Conservation (phyloP, 1,139 yeast genomes). For the Scheffersomyces cryptocercus region DNA sequence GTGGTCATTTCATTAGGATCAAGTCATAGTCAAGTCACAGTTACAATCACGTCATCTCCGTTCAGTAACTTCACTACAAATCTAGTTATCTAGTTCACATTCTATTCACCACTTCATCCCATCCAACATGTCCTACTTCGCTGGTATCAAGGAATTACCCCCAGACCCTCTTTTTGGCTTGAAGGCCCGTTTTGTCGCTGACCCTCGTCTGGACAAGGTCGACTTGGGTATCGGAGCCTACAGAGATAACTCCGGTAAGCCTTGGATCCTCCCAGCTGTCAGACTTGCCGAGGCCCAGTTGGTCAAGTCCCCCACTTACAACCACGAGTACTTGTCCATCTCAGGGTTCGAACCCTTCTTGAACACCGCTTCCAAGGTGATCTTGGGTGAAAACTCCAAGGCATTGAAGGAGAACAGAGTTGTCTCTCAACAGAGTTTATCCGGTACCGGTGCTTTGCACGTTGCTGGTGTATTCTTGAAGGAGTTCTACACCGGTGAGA, state of each 20-base stretch:
- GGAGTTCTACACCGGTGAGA: constrained; percentile 50
- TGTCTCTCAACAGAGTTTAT: constrained; percentile 79
- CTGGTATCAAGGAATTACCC: constrained; percentile 60
- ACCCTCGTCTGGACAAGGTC: constrained; percentile 67
- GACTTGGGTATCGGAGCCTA: constrained; percentile 96
- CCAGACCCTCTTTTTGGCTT: constrained; percentile 84
- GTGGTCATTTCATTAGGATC: no score
- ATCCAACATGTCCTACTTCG: constrained; percentile 38
- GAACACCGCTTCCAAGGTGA: constrained; percentile 72
- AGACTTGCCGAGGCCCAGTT: constrained; percentile 64
- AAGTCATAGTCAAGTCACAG: no score
- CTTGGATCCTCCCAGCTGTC: constrained; percentile 92
- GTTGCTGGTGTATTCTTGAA: constrained; percentile 77
- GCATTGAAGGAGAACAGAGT: constrained; percentile 56
- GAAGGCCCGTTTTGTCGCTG: constrained; percentile 70
- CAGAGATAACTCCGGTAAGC: constrained; percentile 89
- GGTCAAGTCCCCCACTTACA: constrained; percentile 54
- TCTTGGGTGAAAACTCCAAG: constrained; percentile 66
- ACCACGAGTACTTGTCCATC: constrained; percentile 91
- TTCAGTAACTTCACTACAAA: no score
- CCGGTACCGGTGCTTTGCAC: constrained; percentile 97
- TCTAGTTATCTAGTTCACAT: no score
- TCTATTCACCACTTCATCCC: background rate
- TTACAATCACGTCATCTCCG: no score
- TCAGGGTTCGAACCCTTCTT: constrained; percentile 74